A percentile compares a stretch with the other conserved stretches of the same genome.
These are phyloP conservation scores for Podaxis mareebaensis DNA, from an alignment of 768 basidiomycete species.

Conservation along the genomic window DNA sequence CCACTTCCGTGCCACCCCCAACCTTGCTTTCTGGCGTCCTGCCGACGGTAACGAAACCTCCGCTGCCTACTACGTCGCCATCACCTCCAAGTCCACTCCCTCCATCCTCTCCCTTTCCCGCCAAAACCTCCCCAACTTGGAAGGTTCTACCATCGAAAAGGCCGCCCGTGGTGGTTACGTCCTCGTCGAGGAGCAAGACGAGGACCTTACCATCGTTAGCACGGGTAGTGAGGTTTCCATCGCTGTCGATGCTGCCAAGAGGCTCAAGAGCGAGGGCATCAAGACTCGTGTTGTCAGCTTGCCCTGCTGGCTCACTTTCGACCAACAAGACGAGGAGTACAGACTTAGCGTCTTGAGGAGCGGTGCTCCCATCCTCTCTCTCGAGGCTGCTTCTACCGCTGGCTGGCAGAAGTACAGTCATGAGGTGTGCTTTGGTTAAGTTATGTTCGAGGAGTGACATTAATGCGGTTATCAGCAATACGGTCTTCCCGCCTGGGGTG, in stretches of 20 bases:
- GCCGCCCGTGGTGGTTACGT: slow-evolving; percentile 89
- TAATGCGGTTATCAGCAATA: slow-evolving; percentile 52
- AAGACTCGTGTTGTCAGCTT: slow-evolving; percentile 83
- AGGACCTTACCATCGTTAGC: slow-evolving; percentile 88
- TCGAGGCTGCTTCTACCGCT: slow-evolving; percentile 81
- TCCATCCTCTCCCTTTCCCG: slow-evolving; percentile 83
- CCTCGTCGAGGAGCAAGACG: slow-evolving; percentile 73
- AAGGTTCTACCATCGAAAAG: slow-evolving; percentile 81
- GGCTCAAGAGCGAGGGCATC: slow-evolving; percentile 75
- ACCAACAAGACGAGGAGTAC: slow-evolving; percentile 80
- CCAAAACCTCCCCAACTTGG: slow-evolving; percentile 93
- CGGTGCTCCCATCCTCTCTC: slow-evolving; percentile 85
- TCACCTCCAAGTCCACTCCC: slow-evolving; percentile 75
- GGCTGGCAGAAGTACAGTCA: slow-evolving; percentile 93
- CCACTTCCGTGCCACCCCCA: slow-evolving; percentile 87
- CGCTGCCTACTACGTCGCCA: slow-evolving; percentile 81
- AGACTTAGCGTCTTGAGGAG: slow-evolving; percentile 81
- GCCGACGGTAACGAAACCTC: slow-evolving; percentile 98
- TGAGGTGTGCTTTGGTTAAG: slow-evolving; percentile 44
- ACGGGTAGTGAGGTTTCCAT: slow-evolving; percentile 89
- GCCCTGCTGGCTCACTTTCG: slow-evolving; percentile 89
- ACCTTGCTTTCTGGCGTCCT: slow-evolving; percentile 90
- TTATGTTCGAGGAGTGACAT: not conserved
- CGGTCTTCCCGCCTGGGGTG: slow-evolving; percentile 77
- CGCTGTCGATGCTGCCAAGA: slow-evolving; percentile 81